Evolutionary conservation across 805 yeast species (phyloP).

Genomic region (Lipomyces spencermartinsiae): DNA sequence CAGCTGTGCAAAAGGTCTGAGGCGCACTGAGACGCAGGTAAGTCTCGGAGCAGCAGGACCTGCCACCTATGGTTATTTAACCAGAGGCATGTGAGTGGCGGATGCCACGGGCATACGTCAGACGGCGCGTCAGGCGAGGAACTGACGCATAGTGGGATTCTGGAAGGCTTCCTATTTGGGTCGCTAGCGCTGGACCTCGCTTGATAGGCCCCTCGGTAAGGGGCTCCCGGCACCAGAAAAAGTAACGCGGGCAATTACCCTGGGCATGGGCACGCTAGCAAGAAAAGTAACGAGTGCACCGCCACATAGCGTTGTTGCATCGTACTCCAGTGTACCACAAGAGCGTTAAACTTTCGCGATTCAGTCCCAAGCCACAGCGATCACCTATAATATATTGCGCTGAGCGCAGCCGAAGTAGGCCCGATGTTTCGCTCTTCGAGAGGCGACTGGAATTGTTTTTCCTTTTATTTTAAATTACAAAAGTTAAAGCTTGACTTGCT

Average conservation of each 20-base stretch:
- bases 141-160: neutral
- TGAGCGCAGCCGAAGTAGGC: too few species aligned
- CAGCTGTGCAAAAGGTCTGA: too few species aligned
- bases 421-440: too few species aligned
- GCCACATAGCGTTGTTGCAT: neutral
- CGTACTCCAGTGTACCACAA: neutral
- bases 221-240: neutral
- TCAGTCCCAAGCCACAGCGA: neutral
- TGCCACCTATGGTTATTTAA: neutral
- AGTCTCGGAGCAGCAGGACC: neutral
- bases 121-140: too few species aligned
- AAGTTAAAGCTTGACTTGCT: too few species aligned
- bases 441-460: too few species aligned
- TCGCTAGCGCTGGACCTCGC: too few species aligned
- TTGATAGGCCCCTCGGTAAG: neutral
- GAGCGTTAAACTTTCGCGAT: neutral
- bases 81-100: neutral
- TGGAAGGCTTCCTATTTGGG: neutral
- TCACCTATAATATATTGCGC: neutral
- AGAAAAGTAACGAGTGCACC: neutral
- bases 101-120: neutral
- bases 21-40: neutral
- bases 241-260: neutral
- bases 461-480: too few species aligned
- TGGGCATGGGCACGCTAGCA: neutral